Percentiles rank a stretch among this genome's conserved stretches.
Evolutionary conservation across 2,329 filamentous ascomycete genomes (phyloP).

Genomic region (Scopulariopsis brevicaulis): DNA sequence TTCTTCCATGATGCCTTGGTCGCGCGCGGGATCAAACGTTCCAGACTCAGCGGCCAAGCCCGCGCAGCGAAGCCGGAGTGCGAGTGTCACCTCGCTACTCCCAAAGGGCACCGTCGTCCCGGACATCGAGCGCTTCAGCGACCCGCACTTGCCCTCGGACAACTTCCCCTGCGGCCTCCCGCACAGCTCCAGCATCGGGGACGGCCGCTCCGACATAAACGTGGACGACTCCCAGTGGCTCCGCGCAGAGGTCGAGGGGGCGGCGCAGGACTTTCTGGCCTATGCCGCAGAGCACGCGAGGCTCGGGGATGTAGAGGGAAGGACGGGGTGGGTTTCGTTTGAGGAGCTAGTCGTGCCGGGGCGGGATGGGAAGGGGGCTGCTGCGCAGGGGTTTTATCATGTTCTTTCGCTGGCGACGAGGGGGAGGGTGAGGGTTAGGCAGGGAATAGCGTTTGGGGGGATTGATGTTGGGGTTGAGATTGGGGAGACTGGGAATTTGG

Average conservation of each 20-base stretch:
- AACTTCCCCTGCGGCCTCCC: constrained; percentile 16
- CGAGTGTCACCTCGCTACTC: constrained; percentile 19
- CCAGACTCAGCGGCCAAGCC: constrained; percentile 33
- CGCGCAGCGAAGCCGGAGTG: constrained; percentile 1
- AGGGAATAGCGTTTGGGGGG: constrained; percentile 38
- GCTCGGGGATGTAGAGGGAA: constrained; percentile 14
- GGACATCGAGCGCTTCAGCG: constrained; percentile 35
- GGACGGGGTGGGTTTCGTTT: constrained; percentile 46
- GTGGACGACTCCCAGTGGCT: constrained; percentile 18
- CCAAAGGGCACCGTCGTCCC: constrained; percentile 20
- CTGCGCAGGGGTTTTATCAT: constrained; percentile 67
- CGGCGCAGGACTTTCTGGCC: constrained; percentile 31
- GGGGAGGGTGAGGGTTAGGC: constrained; percentile 48
- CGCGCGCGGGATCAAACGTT: constrained; percentile 29
- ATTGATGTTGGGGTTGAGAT: constrained; percentile 29
- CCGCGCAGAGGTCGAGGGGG: constrained; percentile 26
- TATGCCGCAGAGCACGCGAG: constrained; percentile 26
- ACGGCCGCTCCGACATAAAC: background rate
- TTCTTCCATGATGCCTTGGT: constrained; percentile 42
- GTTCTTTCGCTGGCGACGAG: constrained; percentile 60
- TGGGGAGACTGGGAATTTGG: background rate
- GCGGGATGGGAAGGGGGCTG: constrained; percentile 44
- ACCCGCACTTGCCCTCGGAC: constrained; percentile 22
- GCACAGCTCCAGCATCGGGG: constrained; percentile 13
- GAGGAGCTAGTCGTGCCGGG: constrained; percentile 53